Evolutionary conservation across 192 early-diverging fungal genomes (phyloP), one percentile per base, ranked within the genome.

Genomic region (Coemansia sp.): DNA sequence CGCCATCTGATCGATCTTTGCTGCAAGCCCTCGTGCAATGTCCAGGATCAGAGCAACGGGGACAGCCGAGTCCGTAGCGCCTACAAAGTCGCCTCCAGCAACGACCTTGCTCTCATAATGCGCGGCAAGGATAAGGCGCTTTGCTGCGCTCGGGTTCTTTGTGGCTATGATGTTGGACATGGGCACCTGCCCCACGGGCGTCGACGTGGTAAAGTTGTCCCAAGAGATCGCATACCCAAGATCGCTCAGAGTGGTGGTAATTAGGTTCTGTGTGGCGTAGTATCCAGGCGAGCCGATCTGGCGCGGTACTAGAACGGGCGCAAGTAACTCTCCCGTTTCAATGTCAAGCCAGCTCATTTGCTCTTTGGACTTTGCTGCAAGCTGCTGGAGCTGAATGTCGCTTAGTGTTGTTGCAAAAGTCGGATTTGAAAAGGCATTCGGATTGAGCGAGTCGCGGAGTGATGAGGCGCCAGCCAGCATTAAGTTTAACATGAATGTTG

Each of bases 51-150:
- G 87, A 0, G 92, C 96, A 74, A 94, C 95, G 0, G 96, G 91
- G 0, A 89, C 92, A 0, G 96, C 92, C 3, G 93, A 93, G 71
- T 98, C 96, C 0, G 90, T 95, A 0, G 95, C 95, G 25, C 92
- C 95, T 45, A 95, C 71, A 75, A 96, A 97, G 19, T 77, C 66
- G 20, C 85, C 83, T 20, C 74, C 82, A 8, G 69, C 43, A 63
- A 91, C 86, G 55, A 90, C 88, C 65, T 95, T 96, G 49, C 92
- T 93, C 74, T 98, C 96, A 67, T 88, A 98, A 73, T 98, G 96
- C 3, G 95, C 96, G 0, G 93, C 91, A 50, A 98, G 77, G 23
- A 96, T 89, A 11, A 98, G 81, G 9, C 91, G 82, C 64, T 79
- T 84, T 41, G 74, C 66, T 1, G 91, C 90, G 13, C 84, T 61